Base-by-base conservation (phyloP, 768 basidiomycete genomes). In the Imleria badia region DNA sequence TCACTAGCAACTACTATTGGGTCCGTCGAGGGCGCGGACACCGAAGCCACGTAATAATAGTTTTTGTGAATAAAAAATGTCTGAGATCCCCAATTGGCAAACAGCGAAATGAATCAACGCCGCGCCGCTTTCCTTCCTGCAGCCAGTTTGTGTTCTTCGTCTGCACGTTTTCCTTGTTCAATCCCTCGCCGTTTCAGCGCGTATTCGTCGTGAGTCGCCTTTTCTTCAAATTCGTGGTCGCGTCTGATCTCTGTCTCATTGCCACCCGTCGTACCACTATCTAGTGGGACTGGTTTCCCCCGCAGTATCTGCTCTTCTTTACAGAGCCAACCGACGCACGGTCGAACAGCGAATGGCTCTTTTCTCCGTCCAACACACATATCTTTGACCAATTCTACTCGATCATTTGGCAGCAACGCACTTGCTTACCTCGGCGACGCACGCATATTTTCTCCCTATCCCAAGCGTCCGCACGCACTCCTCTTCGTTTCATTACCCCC, bases 331-430 rank as follows among this genome's bases (percentile, higher is more conserved):
- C 38, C 38, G 29, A 31, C 54, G 40, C 41, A 40, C 53, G 41
- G 53, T 44, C 49, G 41, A 48, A 58, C 58, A 53, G 49, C 67
- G 65, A 52, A 69, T 68, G 66, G 50, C 56, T 38, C 51, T 62
- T 67, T 54, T 38, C 41, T 50, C 30, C 40, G 22, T 23, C 34
- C 19, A 34, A 19, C 43, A 23, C 31, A 20, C 33, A 26, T 49
- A 61, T 48, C 38, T 58, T 51, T 62, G 52, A 64, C 47, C 13
- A 48, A 51, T 52, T 20, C 41, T 34, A 29, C 54, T 63, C 52
- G 47, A 59, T 59, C 61, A 23, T 54, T 54, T n/a, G n/a, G n/a
- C 46, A 23, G 31, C 55, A 47, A 26, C 66, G 48, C 47, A 22
- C 42, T 45, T 34, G 36, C 26, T 41, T 41, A n/a, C 48, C 42